Base-by-base conservation (phyloP, 2,329 filamentous ascomycete species). In the Aspergillus viridinutans region DNA sequence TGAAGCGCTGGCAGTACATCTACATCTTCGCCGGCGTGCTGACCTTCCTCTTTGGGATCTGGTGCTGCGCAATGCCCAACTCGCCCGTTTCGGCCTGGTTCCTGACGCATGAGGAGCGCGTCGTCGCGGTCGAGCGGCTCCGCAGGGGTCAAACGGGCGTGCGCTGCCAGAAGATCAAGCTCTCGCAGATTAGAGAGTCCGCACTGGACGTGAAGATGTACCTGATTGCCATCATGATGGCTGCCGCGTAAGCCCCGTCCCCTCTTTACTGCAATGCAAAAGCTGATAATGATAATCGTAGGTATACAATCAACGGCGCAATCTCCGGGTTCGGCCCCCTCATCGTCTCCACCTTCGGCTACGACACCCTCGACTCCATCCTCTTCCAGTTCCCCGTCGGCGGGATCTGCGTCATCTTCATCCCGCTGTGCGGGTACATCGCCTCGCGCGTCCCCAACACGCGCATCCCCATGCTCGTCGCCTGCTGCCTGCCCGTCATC, bases 331-430 rank as follows among this genome's bases (percentile, higher is more conserved):
- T 90, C 66, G 87, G 87, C 0, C 87, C 87, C 0, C 74, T 90
- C 1, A 90, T 90, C 58, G 86, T 90, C 1, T 85, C 81, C 1
- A 90, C 87, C 0, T 90, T 90, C 67, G 87, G 87, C 55, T 90
- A 82, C 73, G 79, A 78, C 23, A 80, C 83, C 0, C 78, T 88
- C 0, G 78, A 87, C 32, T 83, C 85, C 0, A 90, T 92, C 58
- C 78, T 91, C 0, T 86, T 88, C 67, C 89, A 92, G 64, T 90
- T 92, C 58, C 89, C 89, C 0, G 80, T 91, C 0, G 89, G 88
- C 1, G 86, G 75, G 0, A 69, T 92, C n/a, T 88, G 85, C 65
- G 80, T 88, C 58, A 74, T 90, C 50, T 80, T 80, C 52, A 90
- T 92, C 54, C 78, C 89, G 0, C 66, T 85, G 0, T 86, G 84